These are phyloP conservation scores for Lentinula raphanica DNA, from an alignment of 768 basidiomycete species.

Conservation along the genomic window DNA sequence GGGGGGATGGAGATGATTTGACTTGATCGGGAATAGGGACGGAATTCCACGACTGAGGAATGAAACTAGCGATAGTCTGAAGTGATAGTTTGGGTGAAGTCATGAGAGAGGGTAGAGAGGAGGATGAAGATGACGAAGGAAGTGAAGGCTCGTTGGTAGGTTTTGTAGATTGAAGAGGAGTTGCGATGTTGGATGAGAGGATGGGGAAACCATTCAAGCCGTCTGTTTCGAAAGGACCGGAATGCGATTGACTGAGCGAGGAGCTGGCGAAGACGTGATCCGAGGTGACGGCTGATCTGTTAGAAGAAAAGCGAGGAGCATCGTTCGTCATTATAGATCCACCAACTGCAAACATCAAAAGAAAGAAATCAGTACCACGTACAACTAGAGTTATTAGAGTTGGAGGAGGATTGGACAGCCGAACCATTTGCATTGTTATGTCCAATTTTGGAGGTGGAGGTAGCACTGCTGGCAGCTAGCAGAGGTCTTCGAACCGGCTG, in stretches of 20 bases:
- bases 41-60: slow-evolving; percentile 47
- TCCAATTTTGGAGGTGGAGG: not conserved
- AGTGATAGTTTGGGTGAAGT: slow-evolving; percentile 49
- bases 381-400: slow-evolving; percentile 33
- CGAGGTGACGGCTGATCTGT: not conserved
- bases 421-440: slow-evolving; percentile 50
- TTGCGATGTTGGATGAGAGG: not conserved
- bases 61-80: slow-evolving; percentile 55
- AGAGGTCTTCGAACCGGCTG: slow-evolving; percentile 38
- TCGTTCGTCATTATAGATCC: slow-evolving; percentile 2
- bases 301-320: not conserved
- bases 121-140: slow-evolving; percentile 22
- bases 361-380: slow-evolving; percentile 52
- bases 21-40: slow-evolving; percentile 11
- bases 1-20: slow-evolving; percentile 9
- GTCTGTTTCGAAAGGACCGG: not conserved
- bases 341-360: slow-evolving; percentile 26
- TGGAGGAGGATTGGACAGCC: slow-evolving; percentile 38
- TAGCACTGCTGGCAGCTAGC: slow-evolving; percentile 17
- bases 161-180: not conserved
- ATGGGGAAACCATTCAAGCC: not conserved
- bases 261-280: not conserved
- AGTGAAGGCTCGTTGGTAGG: not conserved
- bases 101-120: slow-evolving; percentile 44
- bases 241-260: slow-evolving; percentile 1